Percentiles rank a stretch among this genome's conserved stretches.
phyloP scores from a whole-genome alignment of 2,329 filamentous ascomycete genomes.

The Fusarium drepaniforme region DNA sequence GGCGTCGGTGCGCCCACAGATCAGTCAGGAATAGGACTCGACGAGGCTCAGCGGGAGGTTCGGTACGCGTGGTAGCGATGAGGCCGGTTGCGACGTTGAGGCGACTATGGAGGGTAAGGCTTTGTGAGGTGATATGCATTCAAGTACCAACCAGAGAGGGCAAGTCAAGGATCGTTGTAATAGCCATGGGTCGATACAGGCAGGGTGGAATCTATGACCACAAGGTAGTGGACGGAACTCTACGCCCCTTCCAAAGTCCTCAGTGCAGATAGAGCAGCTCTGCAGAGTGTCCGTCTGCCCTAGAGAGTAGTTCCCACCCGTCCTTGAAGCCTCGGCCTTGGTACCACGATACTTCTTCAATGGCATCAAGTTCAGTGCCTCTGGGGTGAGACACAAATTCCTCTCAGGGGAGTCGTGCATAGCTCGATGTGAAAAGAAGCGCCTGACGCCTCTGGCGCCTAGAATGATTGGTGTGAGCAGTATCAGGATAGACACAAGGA shows the following conservation, averaged over 20 bases:
- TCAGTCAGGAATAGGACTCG: not conserved
- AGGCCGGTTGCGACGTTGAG: not conserved
- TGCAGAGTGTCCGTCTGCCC: not conserved
- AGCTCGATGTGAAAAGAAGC: not conserved
- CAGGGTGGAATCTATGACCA: not conserved
- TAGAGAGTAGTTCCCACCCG: not conserved
- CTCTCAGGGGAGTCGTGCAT: not conserved
- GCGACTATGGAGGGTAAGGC: not conserved
- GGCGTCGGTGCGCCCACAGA: not conserved
- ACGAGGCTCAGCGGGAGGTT: not conserved
- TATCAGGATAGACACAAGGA: not conserved
- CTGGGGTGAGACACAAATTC: not conserved
- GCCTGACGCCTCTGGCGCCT: not conserved
- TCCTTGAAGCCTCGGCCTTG: not conserved
- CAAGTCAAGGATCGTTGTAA: not conserved
- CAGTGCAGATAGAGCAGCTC: not conserved
- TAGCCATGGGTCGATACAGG: not conserved
- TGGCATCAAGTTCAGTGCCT: not conserved
- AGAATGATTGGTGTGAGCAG: not conserved
- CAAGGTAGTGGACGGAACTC: not conserved
- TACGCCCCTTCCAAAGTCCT: not conserved
- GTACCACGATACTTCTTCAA: not conserved
- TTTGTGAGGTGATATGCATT: not conserved
- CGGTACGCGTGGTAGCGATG: not conserved
- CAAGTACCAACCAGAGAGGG: not conserved